Percentiles rank a stretch among this genome's conserved stretches.
phyloP scores from a whole-genome alignment of 495 filamentous ascomycete genomes.

The Aspergillus incahuasiensis region DNA sequence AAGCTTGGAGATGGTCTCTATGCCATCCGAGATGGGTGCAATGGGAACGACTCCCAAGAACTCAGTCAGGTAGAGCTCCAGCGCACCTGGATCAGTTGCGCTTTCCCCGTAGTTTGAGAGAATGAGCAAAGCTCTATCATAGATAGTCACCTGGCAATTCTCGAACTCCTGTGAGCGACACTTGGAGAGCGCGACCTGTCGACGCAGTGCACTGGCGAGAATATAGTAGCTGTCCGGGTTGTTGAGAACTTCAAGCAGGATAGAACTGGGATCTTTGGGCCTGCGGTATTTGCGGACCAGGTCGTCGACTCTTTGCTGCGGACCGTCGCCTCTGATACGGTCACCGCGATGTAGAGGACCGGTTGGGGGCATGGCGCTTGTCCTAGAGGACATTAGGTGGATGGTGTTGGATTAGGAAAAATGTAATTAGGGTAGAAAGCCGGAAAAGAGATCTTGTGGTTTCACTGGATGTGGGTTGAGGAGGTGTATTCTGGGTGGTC shows the following conservation, averaged over 20 bases:
- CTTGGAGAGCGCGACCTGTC: slow-evolving; percentile 28
- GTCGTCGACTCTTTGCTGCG: slow-evolving; percentile 15
- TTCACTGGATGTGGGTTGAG: background rate
- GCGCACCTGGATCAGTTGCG: slow-evolving; percentile 22
- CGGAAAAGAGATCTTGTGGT: background rate
- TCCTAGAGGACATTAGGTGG: background rate
- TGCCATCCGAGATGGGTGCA: slow-evolving; percentile 2
- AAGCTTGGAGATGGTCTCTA: slow-evolving; percentile 15
- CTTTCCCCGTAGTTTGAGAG: slow-evolving; percentile 28
- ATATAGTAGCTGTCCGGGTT: slow-evolving; percentile 11
- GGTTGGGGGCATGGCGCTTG: slow-evolving; percentile 2
- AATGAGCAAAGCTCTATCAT: slow-evolving; percentile 34
- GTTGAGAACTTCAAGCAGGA: slow-evolving; percentile 23
- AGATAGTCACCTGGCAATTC: slow-evolving; percentile 39
- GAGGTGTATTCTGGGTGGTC: background rate
- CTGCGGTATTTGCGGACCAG: slow-evolving; percentile 23
- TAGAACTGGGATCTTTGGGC: slow-evolving; percentile 16
- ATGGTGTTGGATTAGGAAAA: background rate
- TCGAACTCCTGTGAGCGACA: slow-evolving; percentile 33
- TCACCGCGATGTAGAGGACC: background rate
- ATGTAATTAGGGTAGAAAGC: background rate
- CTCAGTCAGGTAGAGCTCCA: slow-evolving; percentile 39
- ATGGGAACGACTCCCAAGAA: slow-evolving; percentile 31
- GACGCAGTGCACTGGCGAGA: slow-evolving; percentile 27
- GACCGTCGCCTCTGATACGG: background rate